Evolutionary conservation across 208 protist species (phyloP).

Genomic region (Trichomonas vaginalis): DNA sequence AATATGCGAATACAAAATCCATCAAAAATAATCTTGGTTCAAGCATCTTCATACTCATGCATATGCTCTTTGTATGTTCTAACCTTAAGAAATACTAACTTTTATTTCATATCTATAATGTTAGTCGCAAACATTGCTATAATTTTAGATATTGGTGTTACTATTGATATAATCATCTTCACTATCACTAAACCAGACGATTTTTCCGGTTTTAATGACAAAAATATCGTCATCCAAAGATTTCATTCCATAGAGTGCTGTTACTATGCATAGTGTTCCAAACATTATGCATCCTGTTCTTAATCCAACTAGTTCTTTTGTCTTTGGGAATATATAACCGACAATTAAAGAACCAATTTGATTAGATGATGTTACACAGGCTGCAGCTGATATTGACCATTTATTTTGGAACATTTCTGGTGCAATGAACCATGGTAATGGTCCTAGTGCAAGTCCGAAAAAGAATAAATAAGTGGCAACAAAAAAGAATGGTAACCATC

Average conservation of each 20-base stretch:
- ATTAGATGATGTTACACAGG: not conserved
- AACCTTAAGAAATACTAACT: too few relatives aligned
- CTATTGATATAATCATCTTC: too few relatives aligned
- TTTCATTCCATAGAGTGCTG: not conserved
- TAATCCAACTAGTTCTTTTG: not conserved
- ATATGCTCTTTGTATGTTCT: too few relatives aligned
- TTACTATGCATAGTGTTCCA: not conserved
- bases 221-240: too few relatives aligned
- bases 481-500: not conserved
- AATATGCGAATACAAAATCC: too few relatives aligned
- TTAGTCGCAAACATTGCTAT: too few relatives aligned
- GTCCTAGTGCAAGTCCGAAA: conserved; percentile 9
- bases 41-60: too few relatives aligned
- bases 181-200: too few relatives aligned
- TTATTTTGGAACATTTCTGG: not conserved
- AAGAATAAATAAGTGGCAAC: not conserved
- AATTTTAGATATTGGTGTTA: too few relatives aligned
- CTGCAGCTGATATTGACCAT: not conserved
- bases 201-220: too few relatives aligned
- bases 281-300: not conserved
- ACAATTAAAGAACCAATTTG: not conserved
- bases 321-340: not conserved
- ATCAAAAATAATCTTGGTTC: too few relatives aligned
- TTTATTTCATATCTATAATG: too few relatives aligned
- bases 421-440: conserved; percentile 18